Evolutionary conservation across 768 basidiomycete genomes (phyloP), one percentile per base, ranked within the genome.

Genomic region (Trametes sanguinea): DNA sequence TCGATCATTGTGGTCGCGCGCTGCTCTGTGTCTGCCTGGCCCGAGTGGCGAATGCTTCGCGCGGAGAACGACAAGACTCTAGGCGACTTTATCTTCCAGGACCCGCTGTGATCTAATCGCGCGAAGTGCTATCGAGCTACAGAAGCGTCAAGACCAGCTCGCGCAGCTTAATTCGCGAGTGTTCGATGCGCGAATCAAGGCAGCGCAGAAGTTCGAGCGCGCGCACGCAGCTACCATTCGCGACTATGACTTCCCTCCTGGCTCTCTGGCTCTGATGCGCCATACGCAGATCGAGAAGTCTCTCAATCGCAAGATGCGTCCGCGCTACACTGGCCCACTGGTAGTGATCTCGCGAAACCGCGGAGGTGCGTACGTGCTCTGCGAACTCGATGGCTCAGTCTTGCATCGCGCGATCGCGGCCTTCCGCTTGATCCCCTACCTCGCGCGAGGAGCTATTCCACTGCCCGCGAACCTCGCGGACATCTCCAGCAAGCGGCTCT

Each of bases 1-100:
- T 22, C 1, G 22, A 48, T 73, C 2, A 60, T 81, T 10, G 63
- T 81, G 0, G 78, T 78, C 46, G 78, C 70, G 1, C 65, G 71
- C 0, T 76, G 74, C 55, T 72, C 71, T 0, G 71, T 80, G 0
- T 71, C 72, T 0, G 58, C 57, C 16, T 79, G 69, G 51, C 69
- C 72, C 0, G 76, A 81, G 63, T 76, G 60, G 54, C 57, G 61
- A 0, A 57, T 67, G 39, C 66, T 80, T 0, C 51, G 65, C 2
- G 60, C 58, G 0, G 75, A 80, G 54, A 77, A 69, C 0, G 72
- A 60, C 0, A 32, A 56, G 1, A 63, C 68, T 0, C 42, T 78
- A 0, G 74, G 65, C 4, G 47, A 67, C 29, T 80, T 72, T 42
- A 65, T 81, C 32, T 75, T 75, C 17, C 64, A 77, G 51, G 71